phyloP scores from a whole-genome alignment of 257 asterid genomes.

The Buddleja alternifolia region DNA sequence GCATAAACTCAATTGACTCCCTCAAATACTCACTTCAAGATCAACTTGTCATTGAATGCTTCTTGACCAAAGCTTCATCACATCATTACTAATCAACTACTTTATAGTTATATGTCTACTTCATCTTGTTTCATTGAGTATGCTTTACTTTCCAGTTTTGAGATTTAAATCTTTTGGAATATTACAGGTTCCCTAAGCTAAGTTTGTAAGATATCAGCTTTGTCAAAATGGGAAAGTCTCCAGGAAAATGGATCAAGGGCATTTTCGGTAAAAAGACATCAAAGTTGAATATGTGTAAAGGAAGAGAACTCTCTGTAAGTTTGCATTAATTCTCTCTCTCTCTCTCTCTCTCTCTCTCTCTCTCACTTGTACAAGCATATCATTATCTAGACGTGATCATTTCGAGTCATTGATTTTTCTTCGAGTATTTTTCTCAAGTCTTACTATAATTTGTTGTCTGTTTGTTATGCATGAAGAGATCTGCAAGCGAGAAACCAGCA shows the following conservation, averaged over 20 bases:
- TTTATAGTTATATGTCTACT: not conserved
- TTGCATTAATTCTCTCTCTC: not conserved
- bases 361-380: not conserved
- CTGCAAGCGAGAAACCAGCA: slow-evolving; percentile 46
- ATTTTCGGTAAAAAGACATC: slow-evolving; percentile 52
- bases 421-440: not conserved
- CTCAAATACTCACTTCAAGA: not conserved
- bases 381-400: not conserved
- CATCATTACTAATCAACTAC: not conserved
- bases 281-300: slow-evolving; percentile 43
- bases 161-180: not conserved
- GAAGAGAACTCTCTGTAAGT: slow-evolving; percentile 40
- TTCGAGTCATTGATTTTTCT: not conserved
- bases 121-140: not conserved
- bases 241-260: slow-evolving; percentile 70
- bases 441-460: not conserved
- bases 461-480: slow-evolving; percentile 39
- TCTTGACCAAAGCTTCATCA: not conserved
- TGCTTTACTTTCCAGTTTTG: not conserved
- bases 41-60: not conserved
- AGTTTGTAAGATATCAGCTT: not conserved
- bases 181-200: slow-evolving; percentile 22
- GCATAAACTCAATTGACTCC: no score
- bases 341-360: no score
- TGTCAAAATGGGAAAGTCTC: slow-evolving; percentile 66